Percentiles rank a stretch among this genome's conserved stretches.
phyloP scores from a whole-genome alignment of 2,329 filamentous ascomycete species.

The Fusarium papillatum region DNA sequence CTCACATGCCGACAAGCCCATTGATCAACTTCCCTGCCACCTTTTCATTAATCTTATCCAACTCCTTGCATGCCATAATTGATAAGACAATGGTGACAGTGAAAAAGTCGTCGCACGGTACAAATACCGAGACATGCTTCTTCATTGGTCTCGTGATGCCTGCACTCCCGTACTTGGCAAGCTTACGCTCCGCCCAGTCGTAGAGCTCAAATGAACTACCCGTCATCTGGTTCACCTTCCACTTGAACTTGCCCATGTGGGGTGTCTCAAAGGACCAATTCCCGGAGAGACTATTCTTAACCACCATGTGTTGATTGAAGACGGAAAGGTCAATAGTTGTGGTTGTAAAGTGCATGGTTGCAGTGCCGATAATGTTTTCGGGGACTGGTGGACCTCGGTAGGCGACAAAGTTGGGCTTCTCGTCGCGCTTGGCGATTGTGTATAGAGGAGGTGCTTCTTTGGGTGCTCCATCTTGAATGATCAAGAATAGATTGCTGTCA shows the following conservation, averaged over 20 bases:
- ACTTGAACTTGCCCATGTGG: constrained; percentile 42
- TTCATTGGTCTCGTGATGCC: constrained; percentile 19
- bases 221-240: constrained; percentile 40
- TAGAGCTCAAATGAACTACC: constrained; percentile 30
- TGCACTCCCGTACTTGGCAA: constrained; percentile 39
- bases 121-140: constrained; percentile 37
- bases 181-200: constrained; percentile 28
- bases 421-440: constrained; percentile 25
- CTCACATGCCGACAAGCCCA: constrained; percentile 5
- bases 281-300: constrained; percentile 32
- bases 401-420: constrained; percentile 30
- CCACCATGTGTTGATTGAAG: constrained; percentile 33
- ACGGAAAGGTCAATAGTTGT: constrained; percentile 33
- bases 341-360: constrained; percentile 32
- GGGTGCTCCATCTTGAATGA: constrained; percentile 26
- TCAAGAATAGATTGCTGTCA: constrained; percentile 15
- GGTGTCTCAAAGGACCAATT: constrained; percentile 33
- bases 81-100: constrained; percentile 39
- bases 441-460: constrained; percentile 36
- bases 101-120: constrained; percentile 38
- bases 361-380: constrained; percentile 33
- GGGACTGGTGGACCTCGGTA: constrained; percentile 29
- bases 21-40: constrained; percentile 13
- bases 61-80: constrained; percentile 23
- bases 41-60: constrained; percentile 21